Base-by-base conservation (phyloP, 345 rosid genomes). In the Gossypium turneri region DNA sequence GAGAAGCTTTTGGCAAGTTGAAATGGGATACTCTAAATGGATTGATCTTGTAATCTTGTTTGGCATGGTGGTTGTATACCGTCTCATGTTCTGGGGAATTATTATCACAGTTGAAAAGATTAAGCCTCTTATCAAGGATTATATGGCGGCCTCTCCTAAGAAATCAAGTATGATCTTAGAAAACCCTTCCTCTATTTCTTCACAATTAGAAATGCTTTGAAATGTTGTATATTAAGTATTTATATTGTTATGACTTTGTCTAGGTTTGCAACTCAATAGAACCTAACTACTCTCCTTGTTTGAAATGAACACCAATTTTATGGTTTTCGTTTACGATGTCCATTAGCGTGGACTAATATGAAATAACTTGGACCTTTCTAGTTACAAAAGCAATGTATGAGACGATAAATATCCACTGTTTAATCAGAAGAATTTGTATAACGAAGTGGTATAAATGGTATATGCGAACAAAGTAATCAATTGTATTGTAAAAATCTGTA, bases 11-110 rank as follows among this genome's bases (percentile, higher is more conserved):
- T 82, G 83, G 85, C 75, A 84, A 22, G 78, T 81, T 22, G 82
- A 83, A 45, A 75, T 78, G 79, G 82, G 75, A 3, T 65, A 73
- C 63, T 78, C 82, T 38, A 83, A 82, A 38, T 83, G 85, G 85
- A 44, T 77, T 60, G 85, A 83, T 55, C 43, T 80, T 47, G 67
- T 41, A 7, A 63, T 83, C 25, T 62, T 83, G 70, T 48, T 77
- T 0, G 85, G 73, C 4, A 83, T 83, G 85, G 67, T 83, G n/a
- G 65, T 72, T 48, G 0, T 80, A 20, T 83, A 77, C n/a, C 70
- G 85, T 0, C 58, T 83, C n/a, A 13, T 83, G 57, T 83, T 83
- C 50, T 75, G 59, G 69, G 79, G 58, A 9, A 80, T 82, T 6
- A 72, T 82, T 2, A 79, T 72, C 20, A 38, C 44, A 0, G 16